Evolutionary conservation across 768 basidiomycete genomes (phyloP), one percentile per base, ranked within the genome.

Genomic region (Hypholoma sublateritium): DNA sequence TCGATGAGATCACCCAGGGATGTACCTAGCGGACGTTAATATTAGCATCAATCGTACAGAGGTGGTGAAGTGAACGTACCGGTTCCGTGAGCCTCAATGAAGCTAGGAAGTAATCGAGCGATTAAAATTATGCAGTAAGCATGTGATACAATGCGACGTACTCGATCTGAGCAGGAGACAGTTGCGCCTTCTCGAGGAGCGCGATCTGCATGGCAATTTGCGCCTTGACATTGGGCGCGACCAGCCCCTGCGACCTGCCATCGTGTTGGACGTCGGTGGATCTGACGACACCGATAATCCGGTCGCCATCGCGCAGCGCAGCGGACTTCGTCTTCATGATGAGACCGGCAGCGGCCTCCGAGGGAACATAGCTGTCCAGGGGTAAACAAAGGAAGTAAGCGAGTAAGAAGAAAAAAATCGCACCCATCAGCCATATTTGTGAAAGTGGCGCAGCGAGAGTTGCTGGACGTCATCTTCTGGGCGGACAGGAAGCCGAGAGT

Each of bases 21-120:
- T 8, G 73, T 32, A 32, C 72, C 72, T 72, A 12, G 35, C 17
- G 19, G 53, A 34, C 11, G 11, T 8, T 4, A 39, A 46, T 4
- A 16, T 39, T 6, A 17, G 19, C 5, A 21, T 13, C n/a, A 32
- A 16, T 19, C 35, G 16, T 17, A 48, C 7, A 24, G 24, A 9
- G 42, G 19, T 12, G 49, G 32, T 53, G 32, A 48, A 42, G 37
- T 53, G 14, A 9, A 32, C 28, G 28, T 56, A 69, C 72, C 73
- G 9, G 73, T 74, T 43, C 73, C 73, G 55, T 74, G 73, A 11
- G 71, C 61, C 57, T 74, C 73, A 24, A 74, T 62, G 50, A 73
- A 73, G 51, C 73, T 74, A 56, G 22, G 37, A n/a, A 1, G 43
- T 2, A 1, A 43, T 45, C 34, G 17, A 57, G 28, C 28, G 28